Base-by-base conservation (phyloP, 2,329 filamentous ascomycete species). In the Orbilia oligospora region DNA sequence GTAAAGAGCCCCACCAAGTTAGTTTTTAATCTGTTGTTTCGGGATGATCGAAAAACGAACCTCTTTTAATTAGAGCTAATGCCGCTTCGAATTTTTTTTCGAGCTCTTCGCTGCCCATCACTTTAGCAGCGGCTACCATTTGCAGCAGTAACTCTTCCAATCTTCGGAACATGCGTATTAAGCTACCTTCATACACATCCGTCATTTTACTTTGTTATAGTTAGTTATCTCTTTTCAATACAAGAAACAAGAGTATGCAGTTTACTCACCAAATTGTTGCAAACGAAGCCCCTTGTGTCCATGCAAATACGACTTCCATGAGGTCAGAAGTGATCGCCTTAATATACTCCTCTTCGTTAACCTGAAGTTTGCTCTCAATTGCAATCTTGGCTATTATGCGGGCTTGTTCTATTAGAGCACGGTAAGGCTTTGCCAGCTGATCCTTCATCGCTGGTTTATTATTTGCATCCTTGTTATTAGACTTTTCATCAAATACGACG, bases 401-500 rank as follows among this genome's bases (percentile, higher is more conserved):
- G 9, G 96, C 96, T 85, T 97, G 94, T 22, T 91, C 89, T 84
- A 97, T 92, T 46, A 99, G 92, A 83, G 97, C 93, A 63, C 92
- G 89, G 84, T 90, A 96, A 16, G 94, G 93, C 86, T 97, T 97
- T 71, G 90, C 89, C 36, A 98, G 88, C 79, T 97, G 93, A 81
- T 97, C 94, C 82, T 91, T 92, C 61, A 97, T 87, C 5, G 86
- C 82, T 14, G 90, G 88, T 2, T 90, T 87, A 12, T 94, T 90
- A 12, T 94, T 90, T 3, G 33, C 55, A 16, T 78, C 68, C 30
- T 78, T 78, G 41, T 58, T 78, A 82, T 95, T 92, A 58, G 93
- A 91, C 87, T 97, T 97, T 86, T 99, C 96, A 83, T 99, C 97
- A 81, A 98, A 97, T 81, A 99, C 96, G 86, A 99, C 98, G 83